Evolutionary conservation across 148 eudicot genomes (phyloP).

Genomic region (Camellia japonica): DNA sequence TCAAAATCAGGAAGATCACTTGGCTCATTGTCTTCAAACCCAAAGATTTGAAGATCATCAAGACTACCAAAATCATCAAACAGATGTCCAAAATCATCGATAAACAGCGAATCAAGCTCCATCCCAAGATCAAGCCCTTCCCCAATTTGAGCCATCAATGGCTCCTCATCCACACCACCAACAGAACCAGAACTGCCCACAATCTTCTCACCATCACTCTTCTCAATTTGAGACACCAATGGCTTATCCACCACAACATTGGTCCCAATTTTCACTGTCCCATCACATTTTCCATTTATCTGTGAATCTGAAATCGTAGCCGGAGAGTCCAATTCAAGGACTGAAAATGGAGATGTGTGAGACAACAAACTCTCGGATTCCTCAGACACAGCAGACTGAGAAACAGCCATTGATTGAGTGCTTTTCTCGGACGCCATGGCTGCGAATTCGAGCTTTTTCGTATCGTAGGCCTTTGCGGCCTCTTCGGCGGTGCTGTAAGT

Average conservation of each 20-base stretch:
- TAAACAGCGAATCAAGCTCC: slow-evolving; percentile 40
- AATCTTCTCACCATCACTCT: not conserved
- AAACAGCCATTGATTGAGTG: slow-evolving; percentile 14
- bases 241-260: not conserved
- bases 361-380: slow-evolving; percentile 45
- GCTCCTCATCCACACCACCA: not conserved
- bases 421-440: slow-evolving; percentile 26
- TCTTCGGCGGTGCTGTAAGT: slow-evolving; percentile 73
- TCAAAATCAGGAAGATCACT: slow-evolving; percentile 67
- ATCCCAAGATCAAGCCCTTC: slow-evolving; percentile 44
- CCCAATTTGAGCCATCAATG: slow-evolving; percentile 26
- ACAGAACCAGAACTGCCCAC: not conserved
- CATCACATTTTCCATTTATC: not conserved
- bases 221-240: not conserved
- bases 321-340: slow-evolving; percentile 33
- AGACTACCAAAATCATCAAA: slow-evolving; percentile 33
- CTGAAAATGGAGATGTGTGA: slow-evolving; percentile 50
- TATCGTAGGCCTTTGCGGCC: slow-evolving; percentile 62
- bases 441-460: slow-evolving; percentile 30
- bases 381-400: slow-evolving; percentile 11
- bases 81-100: slow-evolving; percentile 35
- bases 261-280: not conserved
- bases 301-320: slow-evolving; percentile 1
- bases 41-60: slow-evolving; percentile 37
- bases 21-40: slow-evolving; percentile 31